These are phyloP conservation scores for Aspergillus kassunensis DNA, from an alignment of 495 filamentous ascomycete genomes.

Conservation along the genomic window DNA sequence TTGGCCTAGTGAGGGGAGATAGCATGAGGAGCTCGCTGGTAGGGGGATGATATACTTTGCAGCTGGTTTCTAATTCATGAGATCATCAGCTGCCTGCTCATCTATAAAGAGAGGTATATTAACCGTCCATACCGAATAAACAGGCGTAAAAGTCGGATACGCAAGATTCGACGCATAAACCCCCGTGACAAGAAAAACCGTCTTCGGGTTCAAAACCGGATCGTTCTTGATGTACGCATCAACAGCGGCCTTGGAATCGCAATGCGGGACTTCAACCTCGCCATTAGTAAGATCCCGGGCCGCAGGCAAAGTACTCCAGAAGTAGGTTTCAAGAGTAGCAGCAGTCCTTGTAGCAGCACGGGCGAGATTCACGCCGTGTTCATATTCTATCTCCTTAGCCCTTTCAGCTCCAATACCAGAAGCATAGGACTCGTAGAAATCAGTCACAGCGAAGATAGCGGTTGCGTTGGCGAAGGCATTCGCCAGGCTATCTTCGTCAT, in stretches of 20 bases:
- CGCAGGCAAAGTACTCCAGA: conserved; percentile 27
- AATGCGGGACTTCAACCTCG: conserved; percentile 25
- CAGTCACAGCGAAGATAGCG: conserved; percentile 47
- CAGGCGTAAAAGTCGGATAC: too few relatives aligned
- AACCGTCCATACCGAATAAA: too few relatives aligned
- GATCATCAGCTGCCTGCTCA: too few relatives aligned
- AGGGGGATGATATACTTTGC: too few relatives aligned
- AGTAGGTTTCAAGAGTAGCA: conserved; percentile 20
- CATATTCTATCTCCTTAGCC: conserved; percentile 9
- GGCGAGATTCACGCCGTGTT: conserved; percentile 27
- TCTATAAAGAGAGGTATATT: too few relatives aligned
- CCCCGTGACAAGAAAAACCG: too few relatives aligned
- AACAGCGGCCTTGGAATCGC: conserved; percentile 22
- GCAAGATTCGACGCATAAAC: too few relatives aligned
- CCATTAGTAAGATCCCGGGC: neutral
- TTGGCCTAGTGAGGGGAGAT: too few relatives aligned
- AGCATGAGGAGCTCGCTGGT: too few relatives aligned
- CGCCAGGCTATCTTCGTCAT: conserved; percentile 34
- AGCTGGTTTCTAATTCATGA: too few relatives aligned
- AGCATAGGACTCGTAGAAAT: conserved; percentile 43
- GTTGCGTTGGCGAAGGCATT: conserved; percentile 29
- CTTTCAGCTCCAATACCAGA: neutral
- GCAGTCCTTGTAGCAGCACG: conserved; percentile 24
- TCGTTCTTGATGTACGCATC: conserved; percentile 19
- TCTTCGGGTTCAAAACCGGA: too few relatives aligned